A percentile compares a stretch with the other conserved stretches of the same genome.
phyloP scores from a whole-genome alignment of 441 rosid genomes.

The Pelargonium australe region DNA sequence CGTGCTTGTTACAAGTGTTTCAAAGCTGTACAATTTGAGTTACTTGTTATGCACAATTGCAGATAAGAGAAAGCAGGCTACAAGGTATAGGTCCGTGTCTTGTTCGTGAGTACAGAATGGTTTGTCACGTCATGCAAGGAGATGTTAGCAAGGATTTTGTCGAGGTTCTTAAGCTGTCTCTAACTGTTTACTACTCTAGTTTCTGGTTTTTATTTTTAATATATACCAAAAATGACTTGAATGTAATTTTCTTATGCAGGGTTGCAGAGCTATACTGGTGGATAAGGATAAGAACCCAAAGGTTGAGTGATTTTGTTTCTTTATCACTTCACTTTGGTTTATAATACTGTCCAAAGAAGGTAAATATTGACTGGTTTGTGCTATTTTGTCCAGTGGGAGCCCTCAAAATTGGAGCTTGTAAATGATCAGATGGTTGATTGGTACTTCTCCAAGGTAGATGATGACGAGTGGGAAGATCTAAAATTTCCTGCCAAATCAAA shows the following conservation, averaged over 20 bases:
- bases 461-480: conserved; percentile 65
- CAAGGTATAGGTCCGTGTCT: conserved; percentile 80
- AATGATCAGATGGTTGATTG: conserved; percentile 46
- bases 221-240: background rate
- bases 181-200: background rate
- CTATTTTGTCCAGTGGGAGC: conserved; percentile 60
- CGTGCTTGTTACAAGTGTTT: background rate
- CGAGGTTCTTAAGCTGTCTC: conserved; percentile 43
- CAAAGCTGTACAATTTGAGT: background rate
- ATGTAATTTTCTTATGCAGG: conserved; percentile 39
- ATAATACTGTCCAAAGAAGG: background rate
- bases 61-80: conserved; percentile 86
- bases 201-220: background rate
- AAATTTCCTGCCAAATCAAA: conserved; percentile 48
- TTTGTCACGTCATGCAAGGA: conserved; percentile 70
- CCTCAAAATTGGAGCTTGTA: conserved; percentile 58
- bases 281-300: conserved; percentile 68
- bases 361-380: background rate
- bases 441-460: conserved; percentile 55
- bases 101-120: conserved; percentile 74
- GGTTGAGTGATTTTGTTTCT: background rate
- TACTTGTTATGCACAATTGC: conserved; percentile 7
- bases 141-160: conserved; percentile 72
- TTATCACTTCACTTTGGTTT: background rate
- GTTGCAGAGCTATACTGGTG: conserved; percentile 79